phyloP scores from a whole-genome alignment of 805 yeast species.

The Schwanniomyces polymorphus region DNA sequence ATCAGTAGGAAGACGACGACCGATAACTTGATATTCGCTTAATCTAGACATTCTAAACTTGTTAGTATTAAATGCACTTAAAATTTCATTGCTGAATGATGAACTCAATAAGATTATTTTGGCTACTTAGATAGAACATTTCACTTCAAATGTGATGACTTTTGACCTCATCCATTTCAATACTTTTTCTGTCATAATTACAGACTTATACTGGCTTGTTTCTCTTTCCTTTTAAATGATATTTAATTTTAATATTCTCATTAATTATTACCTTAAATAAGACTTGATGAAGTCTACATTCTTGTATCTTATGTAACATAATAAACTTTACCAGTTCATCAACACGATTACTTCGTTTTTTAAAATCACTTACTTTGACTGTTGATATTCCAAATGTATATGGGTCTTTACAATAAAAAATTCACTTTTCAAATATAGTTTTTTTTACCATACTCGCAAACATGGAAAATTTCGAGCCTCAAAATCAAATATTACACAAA shows the following conservation, averaged over 20 bases:
- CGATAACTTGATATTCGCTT: slow-evolving; percentile 99
- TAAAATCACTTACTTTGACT: slow-evolving; percentile 6
- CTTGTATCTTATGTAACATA: not conserved
- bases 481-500: not conserved
- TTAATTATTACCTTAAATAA: too few species aligned
- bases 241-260: too few species aligned
- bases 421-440: slow-evolving; percentile 1
- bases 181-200: not conserved
- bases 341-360: not conserved
- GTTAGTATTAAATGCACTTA: slow-evolving; percentile 20
- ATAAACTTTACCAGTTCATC: not conserved
- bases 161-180: too few species aligned
- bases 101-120: not conserved
- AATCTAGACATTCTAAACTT: slow-evolving; percentile 74
- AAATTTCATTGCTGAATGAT: not conserved
- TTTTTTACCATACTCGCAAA: not conserved
- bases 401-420: slow-evolving; percentile 2
- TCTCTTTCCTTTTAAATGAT: not conserved
- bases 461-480: slow-evolving; percentile 1
- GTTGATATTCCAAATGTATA: slow-evolving; percentile 7
- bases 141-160: too few species aligned
- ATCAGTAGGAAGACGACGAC: slow-evolving; percentile 99
- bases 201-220: not conserved
- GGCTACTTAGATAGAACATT: too few species aligned
- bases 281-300: not conserved